These are phyloP conservation scores for Fragilariopsis cylindrus DNA, from an alignment of 108 stramenopile genomes.

Conservation along the genomic window DNA sequence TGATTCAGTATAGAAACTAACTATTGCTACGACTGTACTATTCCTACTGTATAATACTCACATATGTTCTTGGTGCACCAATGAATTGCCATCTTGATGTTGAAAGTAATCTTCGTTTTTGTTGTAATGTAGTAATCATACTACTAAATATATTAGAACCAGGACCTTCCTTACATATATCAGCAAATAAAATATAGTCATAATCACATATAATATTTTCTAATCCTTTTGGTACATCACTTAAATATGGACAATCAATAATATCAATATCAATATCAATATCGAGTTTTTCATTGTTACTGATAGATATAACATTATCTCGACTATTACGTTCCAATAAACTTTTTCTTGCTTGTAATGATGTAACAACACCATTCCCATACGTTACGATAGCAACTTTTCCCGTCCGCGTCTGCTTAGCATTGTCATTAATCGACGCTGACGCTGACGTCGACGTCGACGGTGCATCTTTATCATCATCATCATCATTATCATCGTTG, in stretches of 20 bases:
- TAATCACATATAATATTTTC: slow-evolving; percentile 42
- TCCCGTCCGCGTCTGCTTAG: slow-evolving; percentile 5
- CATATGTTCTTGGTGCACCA: slow-evolving; percentile 76
- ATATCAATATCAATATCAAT: slow-evolving; percentile 51
- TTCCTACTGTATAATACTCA: slow-evolving; percentile 69
- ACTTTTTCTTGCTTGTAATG: slow-evolving; percentile 58
- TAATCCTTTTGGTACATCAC: slow-evolving; percentile 61
- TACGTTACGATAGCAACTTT: slow-evolving; percentile 66
- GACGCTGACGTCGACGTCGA: slow-evolving; percentile 30
- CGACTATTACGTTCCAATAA: slow-evolving; percentile 19
- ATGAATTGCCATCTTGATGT: slow-evolving; percentile 58
- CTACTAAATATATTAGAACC: slow-evolving; percentile 66
- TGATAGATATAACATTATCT: too few species aligned
- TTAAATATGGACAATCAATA: slow-evolving; percentile 79
- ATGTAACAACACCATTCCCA: slow-evolving; percentile 85
- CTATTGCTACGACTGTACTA: background rate
- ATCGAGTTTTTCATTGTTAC: slow-evolving; percentile 18
- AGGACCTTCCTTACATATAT: slow-evolving; percentile 86
- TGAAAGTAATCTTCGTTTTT: slow-evolving; percentile 35
- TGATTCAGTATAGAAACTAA: too few species aligned
- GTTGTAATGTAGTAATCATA: slow-evolving; percentile 57
- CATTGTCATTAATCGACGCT: background rate
- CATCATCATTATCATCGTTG: background rate
- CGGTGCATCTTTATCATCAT: background rate
- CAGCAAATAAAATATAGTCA: slow-evolving; percentile 73